These are phyloP conservation scores for Pulveroboletus sp. DNA, from an alignment of 768 basidiomycete species.

Conservation along the genomic window DNA sequence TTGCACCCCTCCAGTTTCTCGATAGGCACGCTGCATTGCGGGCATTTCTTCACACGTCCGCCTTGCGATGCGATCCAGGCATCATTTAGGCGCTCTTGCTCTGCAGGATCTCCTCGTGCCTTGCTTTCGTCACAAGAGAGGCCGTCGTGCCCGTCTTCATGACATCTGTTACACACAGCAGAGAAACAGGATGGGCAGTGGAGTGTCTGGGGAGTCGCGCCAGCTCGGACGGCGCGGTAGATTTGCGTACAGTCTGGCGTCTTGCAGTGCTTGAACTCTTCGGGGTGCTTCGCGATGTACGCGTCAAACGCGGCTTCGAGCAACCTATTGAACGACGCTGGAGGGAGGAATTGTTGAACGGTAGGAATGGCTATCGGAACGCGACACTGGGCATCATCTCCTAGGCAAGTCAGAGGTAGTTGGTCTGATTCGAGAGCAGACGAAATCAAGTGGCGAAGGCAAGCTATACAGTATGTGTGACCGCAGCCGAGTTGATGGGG, in stretches of 20 bases:
- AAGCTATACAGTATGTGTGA: constrained; percentile 62
- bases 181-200: constrained; percentile 68
- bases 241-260: constrained; percentile 74
- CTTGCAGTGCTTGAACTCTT: constrained; percentile 69
- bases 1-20: constrained; percentile 74
- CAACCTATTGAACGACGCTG: constrained; percentile 51
- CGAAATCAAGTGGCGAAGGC: constrained; percentile 53
- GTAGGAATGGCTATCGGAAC: constrained; percentile 48
- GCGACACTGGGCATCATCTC: constrained; percentile 55
- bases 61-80: constrained; percentile 55
- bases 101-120: constrained; percentile 35
- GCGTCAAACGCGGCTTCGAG: constrained; percentile 53
- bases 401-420: constrained; percentile 69
- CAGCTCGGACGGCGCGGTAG: constrained; percentile 50
- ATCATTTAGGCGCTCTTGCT: constrained; percentile 50
- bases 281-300: constrained; percentile 53
- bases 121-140: constrained; percentile 49
- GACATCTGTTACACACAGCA: constrained; percentile 61
- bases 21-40: constrained; percentile 62
- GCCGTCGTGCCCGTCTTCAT: constrained; percentile 58
- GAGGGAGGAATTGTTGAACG: constrained; percentile 48
- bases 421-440: constrained; percentile 51
- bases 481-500: constrained; percentile 55
- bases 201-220: constrained; percentile 34
- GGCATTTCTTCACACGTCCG: constrained; percentile 63